phyloP scores from a whole-genome alignment of 2,329 filamentous ascomycete species.

The Leptoxyphium fumago region DNA sequence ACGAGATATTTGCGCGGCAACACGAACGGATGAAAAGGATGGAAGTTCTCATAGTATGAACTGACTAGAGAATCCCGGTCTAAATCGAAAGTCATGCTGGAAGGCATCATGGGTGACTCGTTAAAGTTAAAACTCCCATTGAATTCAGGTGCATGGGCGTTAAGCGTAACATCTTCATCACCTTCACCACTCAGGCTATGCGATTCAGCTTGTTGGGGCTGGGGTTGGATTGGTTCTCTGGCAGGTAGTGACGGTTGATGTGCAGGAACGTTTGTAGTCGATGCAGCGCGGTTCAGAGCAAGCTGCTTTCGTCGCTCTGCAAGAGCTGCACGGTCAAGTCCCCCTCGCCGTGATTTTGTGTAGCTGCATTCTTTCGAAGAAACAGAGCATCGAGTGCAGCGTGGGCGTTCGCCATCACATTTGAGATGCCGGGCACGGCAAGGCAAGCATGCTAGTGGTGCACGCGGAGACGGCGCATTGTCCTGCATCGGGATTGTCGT shows the following conservation, averaged over 20 bases:
- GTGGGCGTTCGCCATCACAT: constrained; percentile 1
- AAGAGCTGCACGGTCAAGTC: neutral
- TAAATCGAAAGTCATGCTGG: neutral
- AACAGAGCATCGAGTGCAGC: constrained; percentile 1
- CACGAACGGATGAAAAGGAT: neutral
- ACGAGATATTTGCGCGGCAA: neutral
- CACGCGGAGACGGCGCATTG: neutral
- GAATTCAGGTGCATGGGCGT: neutral
- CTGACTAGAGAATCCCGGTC: neutral
- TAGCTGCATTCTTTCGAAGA: constrained; percentile 1
- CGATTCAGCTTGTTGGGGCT: neutral
- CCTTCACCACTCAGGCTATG: neutral
- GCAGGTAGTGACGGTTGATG: neutral
- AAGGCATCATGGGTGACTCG: neutral
- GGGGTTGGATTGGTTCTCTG: neutral
- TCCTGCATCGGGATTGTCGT: no score
- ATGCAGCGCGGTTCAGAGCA: neutral
- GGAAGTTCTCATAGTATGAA: neutral
- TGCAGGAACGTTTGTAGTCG: neutral
- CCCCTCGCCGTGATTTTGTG: neutral
- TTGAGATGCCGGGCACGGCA: constrained; percentile 1
- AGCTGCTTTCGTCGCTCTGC: neutral
- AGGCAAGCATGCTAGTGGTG: constrained; percentile 1
- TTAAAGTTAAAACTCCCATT: no score
- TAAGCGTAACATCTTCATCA: neutral